These are phyloP conservation scores for Candida jianshihensis DNA, from an alignment of 805 yeast species.

Conservation along the genomic window DNA sequence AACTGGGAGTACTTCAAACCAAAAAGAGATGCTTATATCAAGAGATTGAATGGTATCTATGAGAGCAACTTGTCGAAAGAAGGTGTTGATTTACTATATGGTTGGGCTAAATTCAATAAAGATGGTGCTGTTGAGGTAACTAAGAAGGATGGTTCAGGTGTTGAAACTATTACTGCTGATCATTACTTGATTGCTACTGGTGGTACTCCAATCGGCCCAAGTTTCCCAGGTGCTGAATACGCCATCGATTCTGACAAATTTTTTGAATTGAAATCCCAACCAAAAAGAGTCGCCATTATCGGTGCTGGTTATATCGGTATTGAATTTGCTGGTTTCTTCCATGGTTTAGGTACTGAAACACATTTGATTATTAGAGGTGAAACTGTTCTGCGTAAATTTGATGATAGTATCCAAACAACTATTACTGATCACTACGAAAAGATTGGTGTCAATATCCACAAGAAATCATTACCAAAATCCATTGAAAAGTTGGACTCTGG, in stretches of 20 bases:
- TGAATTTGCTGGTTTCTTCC: slow-evolving; percentile 92
- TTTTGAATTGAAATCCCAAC: slow-evolving; percentile 73
- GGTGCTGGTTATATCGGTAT: slow-evolving; percentile 99
- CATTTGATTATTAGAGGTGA: slow-evolving; percentile 88
- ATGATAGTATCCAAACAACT: slow-evolving; percentile 68
- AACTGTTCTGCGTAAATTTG: slow-evolving; percentile 83
- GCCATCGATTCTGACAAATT: slow-evolving; percentile 91
- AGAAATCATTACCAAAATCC: slow-evolving; percentile 44
- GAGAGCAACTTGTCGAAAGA: slow-evolving; percentile 82
- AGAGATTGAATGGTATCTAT: slow-evolving; percentile 87
- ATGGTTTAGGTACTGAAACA: slow-evolving; percentile 79
- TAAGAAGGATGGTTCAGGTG: slow-evolving; percentile 48
- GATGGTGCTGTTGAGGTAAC: slow-evolving; percentile 75
- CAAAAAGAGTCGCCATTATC: slow-evolving; percentile 86
- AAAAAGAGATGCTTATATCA: slow-evolving; percentile 88
- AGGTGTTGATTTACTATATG: slow-evolving; percentile 80
- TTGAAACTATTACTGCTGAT: slow-evolving; percentile 65
- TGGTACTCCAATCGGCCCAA: slow-evolving; percentile 73
- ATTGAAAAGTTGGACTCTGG: slow-evolving; percentile 45
- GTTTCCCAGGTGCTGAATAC: slow-evolving; percentile 71
- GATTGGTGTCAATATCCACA: slow-evolving; percentile 78
- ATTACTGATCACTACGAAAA: slow-evolving; percentile 75
- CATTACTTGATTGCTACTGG: slow-evolving; percentile 89
- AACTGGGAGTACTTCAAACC: slow-evolving; percentile 77
- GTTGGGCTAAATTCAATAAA: slow-evolving; percentile 73